Conservation (phyloP, 768 basidiomycete genomes). For the Imleria badia region DNA sequence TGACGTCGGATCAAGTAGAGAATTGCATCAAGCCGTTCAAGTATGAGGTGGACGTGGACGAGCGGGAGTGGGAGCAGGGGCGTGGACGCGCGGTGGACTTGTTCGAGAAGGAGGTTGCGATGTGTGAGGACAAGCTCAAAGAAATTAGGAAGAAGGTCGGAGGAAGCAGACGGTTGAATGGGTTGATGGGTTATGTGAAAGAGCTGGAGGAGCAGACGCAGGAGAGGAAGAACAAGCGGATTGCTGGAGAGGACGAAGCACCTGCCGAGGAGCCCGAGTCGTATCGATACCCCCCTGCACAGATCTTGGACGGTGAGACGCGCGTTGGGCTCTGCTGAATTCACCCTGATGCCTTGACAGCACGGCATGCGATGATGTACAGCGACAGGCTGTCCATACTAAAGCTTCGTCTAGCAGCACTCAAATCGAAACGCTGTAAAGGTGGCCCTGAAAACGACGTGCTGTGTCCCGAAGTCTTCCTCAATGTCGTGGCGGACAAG, state of each 20-base stretch:
- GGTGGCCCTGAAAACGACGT: conserved; percentile 84
- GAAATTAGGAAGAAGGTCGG: conserved; percentile 90
- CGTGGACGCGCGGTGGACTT: conserved; percentile 70
- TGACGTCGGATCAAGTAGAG: conserved; percentile 98
- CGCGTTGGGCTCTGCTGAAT: background rate
- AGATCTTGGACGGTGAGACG: conserved; percentile 83
- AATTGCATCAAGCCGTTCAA: conserved; percentile 99
- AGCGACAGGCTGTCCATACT: conserved; percentile 77
- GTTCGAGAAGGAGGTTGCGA: conserved; percentile 78
- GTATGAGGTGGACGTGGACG: conserved; percentile 95
- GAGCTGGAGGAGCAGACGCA: conserved; percentile 75
- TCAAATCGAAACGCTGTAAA: conserved; percentile 88
- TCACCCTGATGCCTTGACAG: conserved; percentile 40
- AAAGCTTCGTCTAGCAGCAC: conserved; percentile 80
- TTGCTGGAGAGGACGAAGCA: conserved; percentile 41
- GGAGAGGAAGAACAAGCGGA: conserved; percentile 54
- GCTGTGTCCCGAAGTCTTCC: conserved; percentile 95
- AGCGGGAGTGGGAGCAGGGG: conserved; percentile 89
- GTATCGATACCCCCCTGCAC: conserved; percentile 89
- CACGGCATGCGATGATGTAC: conserved; percentile 90
- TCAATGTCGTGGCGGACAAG: conserved; percentile 96
- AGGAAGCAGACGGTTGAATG: conserved; percentile 74
- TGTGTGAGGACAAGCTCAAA: conserved; percentile 85
- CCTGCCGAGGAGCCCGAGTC: conserved; percentile 56
- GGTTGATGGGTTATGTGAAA: conserved; percentile 78